A percentile compares a stretch with the other conserved stretches of the same genome.
These are phyloP conservation scores for Penicillium sp. DNA, from an alignment of 2,329 filamentous ascomycete species.

Conservation along the genomic window DNA sequence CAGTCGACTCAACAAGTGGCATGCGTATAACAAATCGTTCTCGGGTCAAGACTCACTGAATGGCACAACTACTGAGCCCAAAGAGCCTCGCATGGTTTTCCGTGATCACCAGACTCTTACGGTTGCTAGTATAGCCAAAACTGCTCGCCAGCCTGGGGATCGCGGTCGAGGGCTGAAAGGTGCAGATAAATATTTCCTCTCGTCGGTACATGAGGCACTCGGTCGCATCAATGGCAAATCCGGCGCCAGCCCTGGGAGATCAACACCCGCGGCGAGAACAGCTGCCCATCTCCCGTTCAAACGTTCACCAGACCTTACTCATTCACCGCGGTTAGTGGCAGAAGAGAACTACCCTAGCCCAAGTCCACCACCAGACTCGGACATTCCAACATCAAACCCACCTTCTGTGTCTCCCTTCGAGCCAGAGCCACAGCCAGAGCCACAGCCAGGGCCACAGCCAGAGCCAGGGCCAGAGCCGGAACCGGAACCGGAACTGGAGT, in stretches of 20 bases:
- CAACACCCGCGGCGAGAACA: not conserved
- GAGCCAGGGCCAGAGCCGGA: not conserved
- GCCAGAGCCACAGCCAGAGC: not conserved
- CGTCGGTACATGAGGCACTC: constrained; percentile 37
- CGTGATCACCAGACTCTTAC: constrained; percentile 42
- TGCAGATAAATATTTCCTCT: constrained; percentile 36
- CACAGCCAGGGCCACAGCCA: not conserved
- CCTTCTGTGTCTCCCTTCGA: not conserved
- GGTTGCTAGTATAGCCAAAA: constrained; percentile 40
- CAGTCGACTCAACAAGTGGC: constrained; percentile 71
- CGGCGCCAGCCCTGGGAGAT: not conserved
- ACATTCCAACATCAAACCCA: not conserved
- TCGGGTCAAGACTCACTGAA: constrained; percentile 19
- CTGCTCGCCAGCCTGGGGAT: constrained; percentile 32
- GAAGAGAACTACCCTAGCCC: not conserved
- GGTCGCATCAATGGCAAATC: constrained; percentile 30
- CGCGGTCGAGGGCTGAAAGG: constrained; percentile 21
- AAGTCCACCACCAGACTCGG: not conserved
- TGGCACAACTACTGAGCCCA: constrained; percentile 2
- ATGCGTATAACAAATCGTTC: constrained; percentile 59
- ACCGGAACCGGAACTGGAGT: not conserved
- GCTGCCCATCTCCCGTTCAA: not conserved
- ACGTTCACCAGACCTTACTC: not conserved
- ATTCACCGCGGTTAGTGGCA: not conserved
- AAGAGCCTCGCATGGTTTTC: constrained; percentile 30